These are phyloP conservation scores for Exsudoporus frostii DNA, from an alignment of 768 basidiomycete genomes.

Conservation along the genomic window DNA sequence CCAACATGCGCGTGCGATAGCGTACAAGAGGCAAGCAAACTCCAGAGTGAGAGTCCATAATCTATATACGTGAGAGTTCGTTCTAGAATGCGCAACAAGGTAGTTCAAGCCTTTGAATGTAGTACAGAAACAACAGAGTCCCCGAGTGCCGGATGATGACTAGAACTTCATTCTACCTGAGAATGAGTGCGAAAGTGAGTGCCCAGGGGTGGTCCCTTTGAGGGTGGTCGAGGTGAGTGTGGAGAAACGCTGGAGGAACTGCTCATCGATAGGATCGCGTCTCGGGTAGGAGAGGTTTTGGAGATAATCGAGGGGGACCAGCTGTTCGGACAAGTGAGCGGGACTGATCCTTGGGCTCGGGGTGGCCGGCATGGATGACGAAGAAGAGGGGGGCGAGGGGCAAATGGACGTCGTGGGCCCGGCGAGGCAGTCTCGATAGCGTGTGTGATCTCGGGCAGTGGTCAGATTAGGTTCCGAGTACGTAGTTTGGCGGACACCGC, in stretches of 20 bases:
- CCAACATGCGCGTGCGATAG: conserved; percentile 15
- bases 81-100: conserved; percentile 20
- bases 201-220: conserved; percentile 13
- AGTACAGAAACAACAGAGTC: conserved; percentile 2
- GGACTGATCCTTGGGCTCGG: conserved; percentile 30
- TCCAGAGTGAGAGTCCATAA: conserved; percentile 29
- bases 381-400: conserved; percentile 35
- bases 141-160: background rate
- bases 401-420: conserved; percentile 25
- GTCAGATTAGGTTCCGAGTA: conserved; percentile 32
- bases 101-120: conserved; percentile 7
- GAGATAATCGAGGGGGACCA: conserved; percentile 65
- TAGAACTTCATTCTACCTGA: conserved; percentile 27
- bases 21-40: conserved; percentile 20
- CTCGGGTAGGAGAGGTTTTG: conserved; percentile 51
- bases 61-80: conserved; percentile 27
- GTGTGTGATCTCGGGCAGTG: conserved; percentile 16
- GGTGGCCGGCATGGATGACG: conserved; percentile 38
- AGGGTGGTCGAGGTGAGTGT: conserved; percentile 22
- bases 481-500: conserved; percentile 27
- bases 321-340: conserved; percentile 30
- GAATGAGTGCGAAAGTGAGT: conserved; percentile 20
- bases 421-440: conserved; percentile 19
- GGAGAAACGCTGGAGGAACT: conserved; percentile 56
- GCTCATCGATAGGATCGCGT: conserved; percentile 64